Percentiles rank a stretch among this genome's conserved stretches.
These are phyloP conservation scores for Paraphoma sp. DNA, from an alignment of 2,329 filamentous ascomycete genomes.

Conservation along the genomic window DNA sequence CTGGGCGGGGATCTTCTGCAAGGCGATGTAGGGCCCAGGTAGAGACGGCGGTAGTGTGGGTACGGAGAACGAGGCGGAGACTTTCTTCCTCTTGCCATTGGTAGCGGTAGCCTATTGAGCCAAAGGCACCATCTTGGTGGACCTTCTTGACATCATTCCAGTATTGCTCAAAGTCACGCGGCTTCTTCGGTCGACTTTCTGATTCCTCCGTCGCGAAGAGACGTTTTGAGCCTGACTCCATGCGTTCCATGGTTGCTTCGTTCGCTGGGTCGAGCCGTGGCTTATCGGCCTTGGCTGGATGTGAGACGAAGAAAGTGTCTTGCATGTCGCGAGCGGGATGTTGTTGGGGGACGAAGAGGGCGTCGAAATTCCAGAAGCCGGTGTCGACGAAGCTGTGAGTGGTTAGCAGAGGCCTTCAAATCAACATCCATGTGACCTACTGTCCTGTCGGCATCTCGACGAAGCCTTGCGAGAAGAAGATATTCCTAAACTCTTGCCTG, in stretches of 20 bases:
- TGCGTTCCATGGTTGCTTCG: constrained; percentile 55
- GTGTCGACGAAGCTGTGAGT: constrained; percentile 80
- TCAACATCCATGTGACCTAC: constrained; percentile 36
- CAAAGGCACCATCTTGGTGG: constrained; percentile 90
- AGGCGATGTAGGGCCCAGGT: constrained; percentile 91
- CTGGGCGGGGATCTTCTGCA: constrained; percentile 80
- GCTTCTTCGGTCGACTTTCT: constrained; percentile 56
- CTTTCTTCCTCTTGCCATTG: constrained; percentile 91
- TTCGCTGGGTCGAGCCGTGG: constrained; percentile 63
- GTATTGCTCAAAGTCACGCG: constrained; percentile 79
- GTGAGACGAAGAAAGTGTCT: constrained; percentile 98
- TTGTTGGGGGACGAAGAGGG: constrained; percentile 95
- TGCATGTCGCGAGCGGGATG: constrained; percentile 96
- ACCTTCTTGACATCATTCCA: constrained; percentile 87
- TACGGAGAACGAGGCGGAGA: constrained; percentile 85
- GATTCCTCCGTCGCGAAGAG: constrained; percentile 65
- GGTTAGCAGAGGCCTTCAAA: constrained; percentile 7
- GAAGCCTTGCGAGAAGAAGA: constrained; percentile 99
- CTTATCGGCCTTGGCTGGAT: constrained; percentile 77
- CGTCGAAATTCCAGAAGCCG: constrained; percentile 99
- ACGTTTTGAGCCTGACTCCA: constrained; percentile 55
- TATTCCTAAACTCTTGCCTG: constrained; percentile 91
- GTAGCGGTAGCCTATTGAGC: constrained; percentile 95
- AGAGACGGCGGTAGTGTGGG: constrained; percentile 93
- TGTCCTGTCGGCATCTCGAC: constrained; percentile 96